These are phyloP conservation scores for Populus hybrid DNA, from an alignment of 441 rosid genomes.

Conservation along the genomic window DNA sequence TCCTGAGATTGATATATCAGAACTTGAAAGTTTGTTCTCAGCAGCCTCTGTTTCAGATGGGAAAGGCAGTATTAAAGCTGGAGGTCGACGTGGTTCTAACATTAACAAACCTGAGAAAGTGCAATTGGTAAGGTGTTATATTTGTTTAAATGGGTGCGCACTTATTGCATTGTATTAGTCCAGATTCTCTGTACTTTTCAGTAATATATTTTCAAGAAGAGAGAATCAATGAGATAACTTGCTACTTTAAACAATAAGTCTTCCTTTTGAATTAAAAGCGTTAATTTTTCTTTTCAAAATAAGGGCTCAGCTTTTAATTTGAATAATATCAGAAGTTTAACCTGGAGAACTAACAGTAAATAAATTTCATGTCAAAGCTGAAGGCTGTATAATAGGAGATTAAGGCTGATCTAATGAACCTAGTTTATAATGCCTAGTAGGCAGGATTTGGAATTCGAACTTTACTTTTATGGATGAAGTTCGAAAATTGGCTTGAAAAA, in stretches of 20 bases:
- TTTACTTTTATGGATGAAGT: conserved; percentile 1
- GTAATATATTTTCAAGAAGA: neutral
- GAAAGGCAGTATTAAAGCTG: conserved; percentile 48
- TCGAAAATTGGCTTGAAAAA: neutral
- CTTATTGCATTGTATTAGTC: conserved; percentile 2
- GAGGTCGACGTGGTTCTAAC: conserved; percentile 77
- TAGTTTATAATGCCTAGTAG: neutral
- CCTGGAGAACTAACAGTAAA: neutral
- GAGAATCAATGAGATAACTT: neutral
- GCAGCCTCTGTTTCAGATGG: conserved; percentile 69
- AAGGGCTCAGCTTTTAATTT: neutral
- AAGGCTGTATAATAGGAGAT: neutral
- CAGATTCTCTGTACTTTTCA: neutral
- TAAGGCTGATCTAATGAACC: neutral
- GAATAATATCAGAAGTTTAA: neutral
- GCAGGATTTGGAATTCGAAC: neutral
- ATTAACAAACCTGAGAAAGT: conserved; percentile 93
- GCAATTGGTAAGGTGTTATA: conserved; percentile 63
- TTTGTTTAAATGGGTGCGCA: neutral
- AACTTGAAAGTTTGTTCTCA: conserved; percentile 93
- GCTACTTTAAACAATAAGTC: neutral
- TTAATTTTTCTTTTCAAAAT: neutral
- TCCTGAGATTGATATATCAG: conserved; percentile 98
- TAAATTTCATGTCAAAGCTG: neutral
- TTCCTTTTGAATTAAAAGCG: neutral